Percentiles rank a stretch among this genome's conserved stretches.
Conservation (phyloP, 176 grass and related monocot genomes). For the Bolboschoenus planiculmis region DNA sequence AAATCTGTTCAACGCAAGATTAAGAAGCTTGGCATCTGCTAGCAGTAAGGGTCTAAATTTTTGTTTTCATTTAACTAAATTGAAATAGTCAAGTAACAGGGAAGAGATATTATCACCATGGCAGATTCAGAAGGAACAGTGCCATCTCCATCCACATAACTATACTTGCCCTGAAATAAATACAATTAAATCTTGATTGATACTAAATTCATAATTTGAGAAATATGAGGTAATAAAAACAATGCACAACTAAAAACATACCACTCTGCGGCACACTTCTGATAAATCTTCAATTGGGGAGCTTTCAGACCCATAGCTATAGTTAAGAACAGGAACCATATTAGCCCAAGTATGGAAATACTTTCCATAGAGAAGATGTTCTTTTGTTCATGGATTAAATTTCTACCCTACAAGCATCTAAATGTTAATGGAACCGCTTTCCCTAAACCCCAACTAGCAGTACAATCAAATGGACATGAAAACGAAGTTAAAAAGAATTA, state of each 20-base stretch:
- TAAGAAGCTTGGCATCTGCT: background rate
- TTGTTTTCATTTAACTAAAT: background rate
- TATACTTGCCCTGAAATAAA: slow-evolving; percentile 56
- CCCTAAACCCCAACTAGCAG: background rate
- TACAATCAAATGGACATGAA: background rate
- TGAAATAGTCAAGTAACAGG: background rate
- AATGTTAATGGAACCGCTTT: background rate
- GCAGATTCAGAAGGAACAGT: slow-evolving; percentile 81
- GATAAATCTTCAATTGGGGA: slow-evolving; percentile 74
- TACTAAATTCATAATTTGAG: slow-evolving; percentile 4
- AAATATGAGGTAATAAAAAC: slow-evolving; percentile 18
- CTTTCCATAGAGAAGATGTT: background rate
- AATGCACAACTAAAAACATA: slow-evolving; percentile 31
- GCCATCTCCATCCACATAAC: slow-evolving; percentile 86
- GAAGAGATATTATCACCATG: slow-evolving; percentile 36
- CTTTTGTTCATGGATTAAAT: background rate
- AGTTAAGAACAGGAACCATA: background rate
- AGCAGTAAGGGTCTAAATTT: background rate
- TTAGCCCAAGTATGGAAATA: slow-evolving; percentile 20
- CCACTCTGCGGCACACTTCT: slow-evolving; percentile 77
- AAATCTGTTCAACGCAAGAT: background rate
- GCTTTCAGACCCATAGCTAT: slow-evolving; percentile 84
- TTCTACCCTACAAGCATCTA: background rate
- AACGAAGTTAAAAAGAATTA: background rate
- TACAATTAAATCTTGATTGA: slow-evolving; percentile 12